phyloP scores from a whole-genome alignment of 139 green algal species.

The Microglena sp. region DNA sequence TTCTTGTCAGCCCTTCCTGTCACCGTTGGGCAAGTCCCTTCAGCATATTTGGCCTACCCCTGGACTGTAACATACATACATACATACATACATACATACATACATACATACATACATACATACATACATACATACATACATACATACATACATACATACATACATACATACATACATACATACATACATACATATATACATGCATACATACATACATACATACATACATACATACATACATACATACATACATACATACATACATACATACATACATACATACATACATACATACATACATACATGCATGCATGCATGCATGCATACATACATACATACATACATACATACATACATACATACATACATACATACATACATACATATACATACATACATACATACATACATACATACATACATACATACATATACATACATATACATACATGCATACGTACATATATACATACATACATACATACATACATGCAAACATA shows the following conservation, averaged over 20 bases:
- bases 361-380: conserved; percentile 3
- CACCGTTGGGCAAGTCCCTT: no score
- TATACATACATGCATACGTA: background rate
- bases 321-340: conserved; percentile 1
- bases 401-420: background rate
- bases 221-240: conserved; percentile 2
- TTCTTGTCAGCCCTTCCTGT: no score
- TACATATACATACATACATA: background rate
- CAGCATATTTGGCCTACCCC: no score
- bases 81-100: background rate
- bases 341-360: background rate
- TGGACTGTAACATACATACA: background rate
- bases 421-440: background rate
- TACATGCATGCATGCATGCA: background rate
- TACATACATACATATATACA: background rate
- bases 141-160: background rate
- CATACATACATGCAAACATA: background rate
- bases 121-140: background rate
- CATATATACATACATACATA: background rate
- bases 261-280: background rate
- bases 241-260: conserved; percentile 7
- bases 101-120: background rate
- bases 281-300: background rate
- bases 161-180: background rate
- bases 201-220: conserved; percentile 3